Base-by-base conservation (phyloP, 148 eudicot species). In the Hydrangea macrophylla region DNA sequence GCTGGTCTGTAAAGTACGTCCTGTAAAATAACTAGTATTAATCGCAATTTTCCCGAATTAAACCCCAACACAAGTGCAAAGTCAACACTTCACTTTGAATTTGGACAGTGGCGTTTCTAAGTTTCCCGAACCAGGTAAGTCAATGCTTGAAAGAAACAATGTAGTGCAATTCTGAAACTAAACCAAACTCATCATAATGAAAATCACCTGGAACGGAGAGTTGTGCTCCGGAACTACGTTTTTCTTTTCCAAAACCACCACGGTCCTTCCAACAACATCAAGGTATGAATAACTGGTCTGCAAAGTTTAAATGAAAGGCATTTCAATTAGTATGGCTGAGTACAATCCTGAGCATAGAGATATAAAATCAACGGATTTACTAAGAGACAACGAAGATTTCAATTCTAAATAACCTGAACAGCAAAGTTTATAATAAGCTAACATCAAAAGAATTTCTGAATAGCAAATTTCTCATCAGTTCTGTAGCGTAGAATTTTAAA, bases 191-290 rank as follows among this genome's bases (percentile, higher is more conserved):
- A n/a, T n/a, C n/a, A n/a, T n/a, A n/a, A n/a, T n/a, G n/a, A 61
- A 37, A 58, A 62, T 73, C 48, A 94, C 99, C 99, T 90, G 97
- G 77, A 94, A 90, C 58, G 89, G 87, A 54, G 83, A 62, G 76
- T 84, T 85, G 73, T 94, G 97, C 74, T 94, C 99, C 72, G 97
- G 97, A 70, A 94, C 97, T 23, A 87, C 89, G 78, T 90, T 94
- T 42, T 26, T 78, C 86, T 94, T 94, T 67, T 87, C 85, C 71
- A 94, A 75, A 70, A 94, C 99, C 74, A 94, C 83, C 57, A 91
- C 97, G 56, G 97, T 76, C 78, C 99, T 83, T 76, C 99, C 99
- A 63, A 87, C 75, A 40, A 94, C 70, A 65, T 94, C 97, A 78
- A 94, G 99, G 77, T 94, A 94, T 25, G 99, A 86, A 78, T 88